These are phyloP conservation scores for Castanopsis chinensis DNA, from an alignment of 306 rosid genomes.

Conservation along the genomic window DNA sequence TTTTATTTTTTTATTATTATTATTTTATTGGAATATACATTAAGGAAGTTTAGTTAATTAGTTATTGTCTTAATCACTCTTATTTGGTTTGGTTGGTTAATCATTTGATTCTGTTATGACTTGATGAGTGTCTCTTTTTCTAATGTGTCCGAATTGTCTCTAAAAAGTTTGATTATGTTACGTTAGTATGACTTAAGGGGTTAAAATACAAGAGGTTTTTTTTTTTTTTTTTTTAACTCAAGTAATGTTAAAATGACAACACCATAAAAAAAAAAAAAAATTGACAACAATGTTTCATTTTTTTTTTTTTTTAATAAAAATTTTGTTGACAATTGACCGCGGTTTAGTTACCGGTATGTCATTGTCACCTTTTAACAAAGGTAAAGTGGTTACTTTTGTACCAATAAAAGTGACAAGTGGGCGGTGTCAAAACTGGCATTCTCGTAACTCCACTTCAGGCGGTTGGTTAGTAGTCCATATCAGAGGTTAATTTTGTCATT, in stretches of 20 bases:
- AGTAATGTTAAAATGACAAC: too few relatives aligned
- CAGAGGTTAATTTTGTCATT: constrained; percentile 33
- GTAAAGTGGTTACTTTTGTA: constrained; percentile 55
- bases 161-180: constrained; percentile 52
- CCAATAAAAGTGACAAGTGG: constrained; percentile 46
- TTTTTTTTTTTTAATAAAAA: too few relatives aligned
- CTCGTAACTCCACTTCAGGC: constrained; percentile 28
- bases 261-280: too few relatives aligned
- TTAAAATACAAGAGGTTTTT: too few relatives aligned
- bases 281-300: too few relatives aligned
- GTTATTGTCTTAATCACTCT: constrained; percentile 19
- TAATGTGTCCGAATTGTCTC: constrained; percentile 32
- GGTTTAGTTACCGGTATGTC: constrained; percentile 47
- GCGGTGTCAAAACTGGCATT: constrained; percentile 33
- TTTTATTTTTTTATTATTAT: too few relatives aligned
- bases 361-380: constrained; percentile 46
- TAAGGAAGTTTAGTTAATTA: constrained; percentile 59
- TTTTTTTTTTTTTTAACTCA: too few relatives aligned
- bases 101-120: constrained; percentile 33
- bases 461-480: constrained; percentile 34
- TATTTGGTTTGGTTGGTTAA: constrained; percentile 18
- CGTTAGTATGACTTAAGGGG: not conserved
- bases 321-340: too few relatives aligned
- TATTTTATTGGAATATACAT: too few relatives aligned
- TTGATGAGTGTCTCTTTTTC: constrained; percentile 11